Percentiles rank a stretch among this genome's conserved stretches.
Evolutionary conservation across 1,284 basidiomycete genomes (phyloP).

Genomic region (Moesziomyces sp.): DNA sequence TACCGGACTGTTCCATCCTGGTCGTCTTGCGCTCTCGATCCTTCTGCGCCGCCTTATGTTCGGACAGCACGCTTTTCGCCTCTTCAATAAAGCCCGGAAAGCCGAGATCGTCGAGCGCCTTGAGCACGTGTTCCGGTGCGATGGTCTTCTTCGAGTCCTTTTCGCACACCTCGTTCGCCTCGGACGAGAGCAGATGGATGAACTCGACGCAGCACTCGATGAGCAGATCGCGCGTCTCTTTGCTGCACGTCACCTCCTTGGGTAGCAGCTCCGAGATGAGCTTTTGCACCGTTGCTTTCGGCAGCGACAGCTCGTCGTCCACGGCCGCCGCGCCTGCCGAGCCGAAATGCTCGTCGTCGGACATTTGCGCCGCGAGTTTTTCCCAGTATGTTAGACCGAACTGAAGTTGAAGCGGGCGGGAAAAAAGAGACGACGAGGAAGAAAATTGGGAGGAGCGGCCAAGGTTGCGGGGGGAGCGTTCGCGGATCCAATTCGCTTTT

Average conservation of each 20-base stretch:
- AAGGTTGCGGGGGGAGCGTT: too few relatives aligned
- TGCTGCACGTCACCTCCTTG: constrained; percentile 87
- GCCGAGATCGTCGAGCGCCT: constrained; percentile 90
- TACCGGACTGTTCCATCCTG: constrained; percentile 81
- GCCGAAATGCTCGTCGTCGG: constrained; percentile 80
- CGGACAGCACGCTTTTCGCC: constrained; percentile 89
- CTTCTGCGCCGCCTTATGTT: constrained; percentile 94
- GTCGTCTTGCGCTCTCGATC: constrained; percentile 76
- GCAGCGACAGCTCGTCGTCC: constrained; percentile 92
- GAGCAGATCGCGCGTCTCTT: constrained; percentile 94
- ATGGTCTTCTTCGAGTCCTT: constrained; percentile 99
- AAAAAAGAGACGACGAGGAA: not conserved
- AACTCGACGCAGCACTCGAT: constrained; percentile 99
- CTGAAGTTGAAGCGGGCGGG: not conserved
- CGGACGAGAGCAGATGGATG: constrained; percentile 95
- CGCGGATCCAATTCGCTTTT: not conserved
- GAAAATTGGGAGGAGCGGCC: not conserved
- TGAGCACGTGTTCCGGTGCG: constrained; percentile 94
- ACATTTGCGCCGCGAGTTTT: constrained; percentile 73
- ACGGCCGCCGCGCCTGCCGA: constrained; percentile 71
- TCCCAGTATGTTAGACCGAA: not conserved
- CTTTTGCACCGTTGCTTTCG: constrained; percentile 97
- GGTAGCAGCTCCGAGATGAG: constrained; percentile 93
- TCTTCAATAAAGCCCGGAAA: constrained; percentile 87
- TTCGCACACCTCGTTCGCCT: constrained; percentile 98